Percentiles rank a stretch among this genome's conserved stretches.
Evolutionary conservation across 805 yeast species (phyloP).

Genomic region (Nakazawaea wyomingensis): DNA sequence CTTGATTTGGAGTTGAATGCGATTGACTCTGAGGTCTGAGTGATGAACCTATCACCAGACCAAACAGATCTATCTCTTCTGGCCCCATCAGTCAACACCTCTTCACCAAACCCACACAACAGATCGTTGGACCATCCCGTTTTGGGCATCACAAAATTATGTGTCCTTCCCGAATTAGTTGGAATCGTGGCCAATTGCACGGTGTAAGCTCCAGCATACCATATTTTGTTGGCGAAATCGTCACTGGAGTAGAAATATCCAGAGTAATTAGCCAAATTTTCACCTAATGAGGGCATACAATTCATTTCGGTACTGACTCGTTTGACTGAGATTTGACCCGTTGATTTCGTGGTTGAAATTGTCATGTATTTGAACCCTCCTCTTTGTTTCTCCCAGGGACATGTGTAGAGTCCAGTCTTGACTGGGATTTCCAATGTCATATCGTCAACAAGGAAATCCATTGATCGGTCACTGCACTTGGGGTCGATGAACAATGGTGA

Average conservation of each 20-base stretch:
- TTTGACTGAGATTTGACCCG: conserved; percentile 20
- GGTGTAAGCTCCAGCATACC: conserved; percentile 39
- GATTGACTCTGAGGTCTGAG: conserved; percentile 11
- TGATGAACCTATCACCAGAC: conserved; percentile 14
- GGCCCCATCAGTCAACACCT: conserved; percentile 13
- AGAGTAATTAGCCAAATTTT: conserved; percentile 10
- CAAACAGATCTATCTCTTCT: conserved; percentile 15
- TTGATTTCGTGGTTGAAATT: conserved; percentile 25
- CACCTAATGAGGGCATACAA: conserved; percentile 14
- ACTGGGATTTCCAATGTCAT: conserved; percentile 11
- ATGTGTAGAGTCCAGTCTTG: conserved; percentile 7
- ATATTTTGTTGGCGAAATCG: conserved; percentile 43
- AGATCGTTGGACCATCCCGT: conserved; percentile 30
- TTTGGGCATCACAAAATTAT: conserved; percentile 25
- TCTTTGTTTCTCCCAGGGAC: conserved; percentile 11
- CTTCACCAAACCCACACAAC: conserved; percentile 15
- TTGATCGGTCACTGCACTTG: conserved; percentile 11
- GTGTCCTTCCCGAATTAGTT: conserved; percentile 41
- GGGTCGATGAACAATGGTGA: conserved; percentile 9
- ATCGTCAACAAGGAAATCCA: conserved; percentile 14
- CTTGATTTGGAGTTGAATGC: conserved; percentile 26
- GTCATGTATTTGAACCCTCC: conserved; percentile 14
- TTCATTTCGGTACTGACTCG: conserved; percentile 10
- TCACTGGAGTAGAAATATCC: conserved; percentile 24
- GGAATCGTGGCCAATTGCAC: conserved; percentile 29